Evolutionary conservation across 2,329 filamentous ascomycete genomes (phyloP).

Genomic region (Coniochaeta pulveracea): DNA sequence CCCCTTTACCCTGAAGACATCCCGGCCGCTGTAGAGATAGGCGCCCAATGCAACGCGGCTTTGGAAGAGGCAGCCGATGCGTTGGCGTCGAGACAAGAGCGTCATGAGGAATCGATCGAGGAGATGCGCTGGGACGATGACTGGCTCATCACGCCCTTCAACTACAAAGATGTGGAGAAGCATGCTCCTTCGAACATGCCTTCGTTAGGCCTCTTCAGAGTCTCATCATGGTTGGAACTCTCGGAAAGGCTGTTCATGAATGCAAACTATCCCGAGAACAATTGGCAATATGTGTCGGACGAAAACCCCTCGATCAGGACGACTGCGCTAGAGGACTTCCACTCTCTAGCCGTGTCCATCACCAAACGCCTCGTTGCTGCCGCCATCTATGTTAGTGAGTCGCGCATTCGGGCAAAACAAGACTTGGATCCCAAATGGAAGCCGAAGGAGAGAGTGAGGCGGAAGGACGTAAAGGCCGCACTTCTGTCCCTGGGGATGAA

Average conservation of each 20-base stretch:
- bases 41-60: slow-evolving; percentile 48
- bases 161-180: slow-evolving; percentile 7
- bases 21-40: slow-evolving; percentile 61
- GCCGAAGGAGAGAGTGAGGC: slow-evolving; percentile 21
- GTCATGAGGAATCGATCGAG: slow-evolving; percentile 49
- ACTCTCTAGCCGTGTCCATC: slow-evolving; percentile 54
- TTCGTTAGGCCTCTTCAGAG: slow-evolving; percentile 45
- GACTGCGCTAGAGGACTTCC: slow-evolving; percentile 67
- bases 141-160: slow-evolving; percentile 50
- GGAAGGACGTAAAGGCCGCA: slow-evolving; percentile 37
- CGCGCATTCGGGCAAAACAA: slow-evolving; percentile 47
- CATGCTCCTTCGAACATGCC: slow-evolving; percentile 22
- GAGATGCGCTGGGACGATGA: slow-evolving; percentile 45
- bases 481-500: slow-evolving; percentile 32
- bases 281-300: slow-evolving; percentile 54
- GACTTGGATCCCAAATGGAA: slow-evolving; percentile 11
- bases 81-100: slow-evolving; percentile 53
- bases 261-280: slow-evolving; percentile 43
- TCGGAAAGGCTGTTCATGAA: slow-evolving; percentile 70
- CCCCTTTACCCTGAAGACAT: slow-evolving; percentile 41
- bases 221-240: slow-evolving; percentile 50
- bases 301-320: slow-evolving; percentile 59
- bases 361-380: slow-evolving; percentile 62
- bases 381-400: slow-evolving; percentile 57
- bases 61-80: slow-evolving; percentile 60